Percentiles rank a stretch among this genome's conserved stretches.
Evolutionary conservation across 345 rosid species (phyloP).

Genomic region (Populus ilicifolia): DNA sequence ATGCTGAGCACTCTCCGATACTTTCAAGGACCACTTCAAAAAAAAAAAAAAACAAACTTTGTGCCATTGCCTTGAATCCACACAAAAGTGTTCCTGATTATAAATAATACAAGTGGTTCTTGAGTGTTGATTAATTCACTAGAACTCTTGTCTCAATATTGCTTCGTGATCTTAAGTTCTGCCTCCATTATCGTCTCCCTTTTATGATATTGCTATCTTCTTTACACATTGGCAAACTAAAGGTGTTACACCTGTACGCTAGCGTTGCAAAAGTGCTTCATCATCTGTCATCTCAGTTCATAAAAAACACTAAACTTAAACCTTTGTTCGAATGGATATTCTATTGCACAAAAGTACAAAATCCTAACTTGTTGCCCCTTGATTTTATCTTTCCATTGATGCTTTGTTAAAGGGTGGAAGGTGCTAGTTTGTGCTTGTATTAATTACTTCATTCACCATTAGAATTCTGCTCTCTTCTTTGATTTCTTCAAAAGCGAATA

Average conservation of each 20-base stretch:
- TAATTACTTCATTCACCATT: neutral
- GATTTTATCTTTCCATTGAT: neutral
- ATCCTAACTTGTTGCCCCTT: neutral
- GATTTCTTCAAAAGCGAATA: no score
- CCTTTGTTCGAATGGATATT: constrained; percentile 1
- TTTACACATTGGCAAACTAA: neutral
- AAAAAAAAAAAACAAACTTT: neutral
- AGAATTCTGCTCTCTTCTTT: neutral
- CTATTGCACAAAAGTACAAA: neutral
- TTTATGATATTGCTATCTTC: neutral
- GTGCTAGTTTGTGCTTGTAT: neutral
- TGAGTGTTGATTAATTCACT: neutral
- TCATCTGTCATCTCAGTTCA: neutral
- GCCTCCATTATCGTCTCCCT: neutral
- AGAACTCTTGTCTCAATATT: neutral
- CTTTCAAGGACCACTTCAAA: constrained; percentile 4
- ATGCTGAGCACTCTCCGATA: neutral
- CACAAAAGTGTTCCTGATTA: neutral
- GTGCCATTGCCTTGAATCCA: constrained; percentile 4
- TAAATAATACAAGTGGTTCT: constrained; percentile 1
- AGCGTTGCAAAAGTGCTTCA: neutral
- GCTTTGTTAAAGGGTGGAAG: neutral
- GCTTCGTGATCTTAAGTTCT: neutral
- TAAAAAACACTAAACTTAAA: neutral
- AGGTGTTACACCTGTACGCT: neutral